Percentiles rank a stretch among this genome's conserved stretches.
Conservation (phyloP, 441 rosid genomes). For the Populus hybrid region DNA sequence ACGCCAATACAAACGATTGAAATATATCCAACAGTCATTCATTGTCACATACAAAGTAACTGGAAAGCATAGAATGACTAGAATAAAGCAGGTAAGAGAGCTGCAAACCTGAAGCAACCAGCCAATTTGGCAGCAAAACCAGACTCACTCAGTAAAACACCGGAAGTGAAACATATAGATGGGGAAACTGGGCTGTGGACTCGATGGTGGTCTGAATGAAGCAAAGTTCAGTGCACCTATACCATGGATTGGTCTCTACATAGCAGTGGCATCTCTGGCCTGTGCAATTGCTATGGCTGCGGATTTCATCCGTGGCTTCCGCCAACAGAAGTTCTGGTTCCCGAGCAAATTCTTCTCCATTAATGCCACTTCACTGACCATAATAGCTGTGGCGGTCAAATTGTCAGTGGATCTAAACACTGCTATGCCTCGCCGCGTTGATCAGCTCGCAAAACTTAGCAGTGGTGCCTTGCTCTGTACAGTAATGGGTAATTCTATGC, state of each 20-base stretch:
- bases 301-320: constrained; percentile 57
- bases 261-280: constrained; percentile 46
- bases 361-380: constrained; percentile 72
- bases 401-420: constrained; percentile 86
- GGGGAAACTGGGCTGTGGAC: constrained; percentile 56
- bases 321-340: constrained; percentile 63
- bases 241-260: constrained; percentile 69
- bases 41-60: neutral
- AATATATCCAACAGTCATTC: neutral
- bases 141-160: neutral
- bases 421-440: constrained; percentile 74
- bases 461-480: constrained; percentile 69
- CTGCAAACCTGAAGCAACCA: constrained; percentile 25
- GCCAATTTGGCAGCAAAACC: neutral
- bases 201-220: constrained; percentile 57
- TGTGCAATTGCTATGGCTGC: constrained; percentile 66
- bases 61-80: neutral
- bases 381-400: constrained; percentile 64
- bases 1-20: constrained; percentile 12
- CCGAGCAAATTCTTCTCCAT: constrained; percentile 66
- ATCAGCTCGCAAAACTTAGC: constrained; percentile 92
- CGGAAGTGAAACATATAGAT: constrained; percentile 12
- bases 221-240: constrained; percentile 59
- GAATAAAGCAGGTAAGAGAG: constrained; percentile 15
- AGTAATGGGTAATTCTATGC: constrained; percentile 79